Conservation (phyloP, 2,329 filamentous ascomycete species). For the Fusarium sp. region DNA sequence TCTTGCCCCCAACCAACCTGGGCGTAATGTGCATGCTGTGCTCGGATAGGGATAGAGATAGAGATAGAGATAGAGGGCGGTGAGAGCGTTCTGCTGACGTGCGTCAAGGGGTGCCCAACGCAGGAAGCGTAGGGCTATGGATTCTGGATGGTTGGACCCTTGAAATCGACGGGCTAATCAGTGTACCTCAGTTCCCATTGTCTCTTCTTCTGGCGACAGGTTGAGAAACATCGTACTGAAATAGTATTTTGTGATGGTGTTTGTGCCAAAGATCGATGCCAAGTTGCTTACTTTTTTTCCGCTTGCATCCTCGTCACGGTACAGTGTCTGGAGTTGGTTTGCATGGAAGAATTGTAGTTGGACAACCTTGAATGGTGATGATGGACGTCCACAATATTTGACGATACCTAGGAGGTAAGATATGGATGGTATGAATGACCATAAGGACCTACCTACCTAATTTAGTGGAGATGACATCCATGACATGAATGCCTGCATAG, state of each 20-base stretch:
- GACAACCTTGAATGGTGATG: background rate
- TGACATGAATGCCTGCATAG: background rate
- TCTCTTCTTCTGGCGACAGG: background rate
- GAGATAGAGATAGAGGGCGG: constrained; percentile 21
- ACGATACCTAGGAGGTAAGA: background rate
- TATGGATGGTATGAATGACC: no score
- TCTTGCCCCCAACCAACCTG: constrained; percentile 11
- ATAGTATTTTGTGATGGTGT: background rate
- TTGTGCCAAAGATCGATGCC: background rate
- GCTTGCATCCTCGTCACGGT: background rate
- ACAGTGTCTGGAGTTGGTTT: background rate
- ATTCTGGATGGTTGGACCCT: constrained; percentile 29
- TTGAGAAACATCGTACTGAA: constrained; percentile 19
- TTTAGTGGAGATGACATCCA: background rate
- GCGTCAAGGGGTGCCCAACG: constrained; percentile 21
- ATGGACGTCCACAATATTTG: background rate
- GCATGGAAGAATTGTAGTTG: background rate
- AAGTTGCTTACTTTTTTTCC: background rate
- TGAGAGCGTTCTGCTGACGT: constrained; percentile 36
- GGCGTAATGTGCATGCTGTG: constrained; percentile 23
- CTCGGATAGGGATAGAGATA: background rate
- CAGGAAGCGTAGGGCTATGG: constrained; percentile 3
- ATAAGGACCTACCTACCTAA: background rate
- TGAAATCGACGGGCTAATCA: background rate
- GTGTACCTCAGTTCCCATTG: background rate